phyloP scores from a whole-genome alignment of 306 rosid species.

The Pueraria montana region DNA sequence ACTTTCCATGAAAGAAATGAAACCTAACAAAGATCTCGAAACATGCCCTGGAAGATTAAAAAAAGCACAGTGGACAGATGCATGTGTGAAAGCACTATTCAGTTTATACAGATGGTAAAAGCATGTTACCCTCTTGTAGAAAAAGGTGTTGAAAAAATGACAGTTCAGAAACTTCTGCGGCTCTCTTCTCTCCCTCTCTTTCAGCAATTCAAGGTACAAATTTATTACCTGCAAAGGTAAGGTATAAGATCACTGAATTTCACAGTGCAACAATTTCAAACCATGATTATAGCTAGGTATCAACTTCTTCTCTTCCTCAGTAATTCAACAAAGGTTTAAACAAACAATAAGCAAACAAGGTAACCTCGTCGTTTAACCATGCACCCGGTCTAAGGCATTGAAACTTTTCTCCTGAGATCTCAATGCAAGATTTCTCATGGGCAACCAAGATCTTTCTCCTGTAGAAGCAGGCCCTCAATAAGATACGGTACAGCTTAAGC shows the following conservation, averaged over 20 bases:
- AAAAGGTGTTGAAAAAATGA: constrained; percentile 92
- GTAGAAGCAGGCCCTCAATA: constrained; percentile 43
- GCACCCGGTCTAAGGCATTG: constrained; percentile 76
- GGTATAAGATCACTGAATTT: constrained; percentile 37
- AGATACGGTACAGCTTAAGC: constrained; percentile 42
- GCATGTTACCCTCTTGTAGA: constrained; percentile 79
- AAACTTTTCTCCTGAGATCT: constrained; percentile 70
- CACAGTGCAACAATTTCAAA: constrained; percentile 17
- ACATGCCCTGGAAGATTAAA: not conserved
- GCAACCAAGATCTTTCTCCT: constrained; percentile 80
- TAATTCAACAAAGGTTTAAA: constrained; percentile 30
- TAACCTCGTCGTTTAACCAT: constrained; percentile 97
- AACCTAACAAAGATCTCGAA: constrained; percentile 28
- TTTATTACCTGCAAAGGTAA: constrained; percentile 79
- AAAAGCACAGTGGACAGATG: not conserved
- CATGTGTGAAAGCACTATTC: constrained; percentile 22
- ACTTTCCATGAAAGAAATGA: constrained; percentile 31
- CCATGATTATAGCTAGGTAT: constrained; percentile 1
- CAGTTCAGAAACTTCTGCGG: constrained; percentile 78
- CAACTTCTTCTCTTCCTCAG: constrained; percentile 14
- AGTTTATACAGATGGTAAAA: constrained; percentile 14
- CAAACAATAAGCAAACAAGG: constrained; percentile 35
- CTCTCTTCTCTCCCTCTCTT: constrained; percentile 93
- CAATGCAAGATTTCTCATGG: constrained; percentile 80
- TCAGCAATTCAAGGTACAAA: constrained; percentile 89